phyloP scores from a whole-genome alignment of 2,329 filamentous ascomycete genomes.

The Xylaria sp. region DNA sequence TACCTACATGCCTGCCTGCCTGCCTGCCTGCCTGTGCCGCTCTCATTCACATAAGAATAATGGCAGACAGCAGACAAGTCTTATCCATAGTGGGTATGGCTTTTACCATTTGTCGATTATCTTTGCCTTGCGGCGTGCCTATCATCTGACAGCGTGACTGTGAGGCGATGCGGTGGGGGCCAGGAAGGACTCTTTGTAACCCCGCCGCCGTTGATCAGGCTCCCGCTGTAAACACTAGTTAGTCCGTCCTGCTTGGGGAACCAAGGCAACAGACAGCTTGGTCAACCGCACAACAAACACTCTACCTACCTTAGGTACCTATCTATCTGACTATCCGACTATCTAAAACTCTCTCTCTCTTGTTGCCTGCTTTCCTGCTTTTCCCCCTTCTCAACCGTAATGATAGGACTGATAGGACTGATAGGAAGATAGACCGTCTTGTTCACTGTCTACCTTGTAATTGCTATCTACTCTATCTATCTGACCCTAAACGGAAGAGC shows the following conservation, averaged over 20 bases:
- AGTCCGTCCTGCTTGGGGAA: neutral
- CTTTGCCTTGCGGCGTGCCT: neutral
- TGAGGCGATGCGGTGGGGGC: conserved; percentile 8
- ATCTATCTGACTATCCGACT: neutral
- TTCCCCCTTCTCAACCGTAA: neutral
- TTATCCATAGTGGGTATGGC: neutral
- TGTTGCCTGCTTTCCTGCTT: neutral
- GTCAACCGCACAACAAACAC: neutral
- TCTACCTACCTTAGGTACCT: neutral
- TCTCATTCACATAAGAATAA: neutral
- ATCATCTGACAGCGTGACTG: neutral
- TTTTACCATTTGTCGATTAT: neutral
- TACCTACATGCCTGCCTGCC: neutral
- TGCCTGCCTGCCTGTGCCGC: no score
- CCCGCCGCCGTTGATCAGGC: conserved; percentile 3
- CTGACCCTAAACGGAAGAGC: neutral
- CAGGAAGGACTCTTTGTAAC: neutral
- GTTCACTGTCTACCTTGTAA: neutral
- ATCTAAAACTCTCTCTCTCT: no score
- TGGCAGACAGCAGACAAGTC: neutral
- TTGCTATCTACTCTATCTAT: neutral
- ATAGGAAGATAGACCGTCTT: neutral
- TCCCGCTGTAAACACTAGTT: neutral
- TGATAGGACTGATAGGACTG: no score
- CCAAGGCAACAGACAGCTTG: neutral